phyloP scores from a whole-genome alignment of 1,139 yeast genomes.

The Suhomyces yuchorum region DNA sequence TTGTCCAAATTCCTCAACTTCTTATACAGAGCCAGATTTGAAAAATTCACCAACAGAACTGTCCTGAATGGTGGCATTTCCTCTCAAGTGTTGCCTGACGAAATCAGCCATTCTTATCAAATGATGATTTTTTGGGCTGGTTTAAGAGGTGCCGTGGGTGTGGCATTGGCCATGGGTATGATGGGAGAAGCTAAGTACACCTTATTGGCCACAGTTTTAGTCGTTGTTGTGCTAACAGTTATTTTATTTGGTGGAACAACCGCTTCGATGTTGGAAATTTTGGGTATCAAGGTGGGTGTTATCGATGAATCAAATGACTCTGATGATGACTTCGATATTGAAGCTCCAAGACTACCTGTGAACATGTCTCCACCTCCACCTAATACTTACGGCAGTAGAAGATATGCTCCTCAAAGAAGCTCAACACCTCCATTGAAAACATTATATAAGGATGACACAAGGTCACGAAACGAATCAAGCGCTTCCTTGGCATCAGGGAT shows the following conservation, averaged over 20 bases:
- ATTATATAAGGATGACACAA: slow-evolving; percentile 18
- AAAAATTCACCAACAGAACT: slow-evolving; percentile 35
- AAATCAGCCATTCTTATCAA: slow-evolving; percentile 92
- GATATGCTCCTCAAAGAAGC: slow-evolving; percentile 25
- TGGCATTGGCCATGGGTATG: slow-evolving; percentile 95
- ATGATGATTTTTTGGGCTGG: slow-evolving; percentile 99
- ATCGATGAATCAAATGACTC: slow-evolving; percentile 72
- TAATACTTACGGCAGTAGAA: slow-evolving; percentile 34
- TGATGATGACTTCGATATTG: slow-evolving; percentile 95
- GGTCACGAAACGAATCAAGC: slow-evolving; percentile 33
- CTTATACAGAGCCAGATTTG: slow-evolving; percentile 61
- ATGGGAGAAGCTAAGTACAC: slow-evolving; percentile 94
- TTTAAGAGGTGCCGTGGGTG: slow-evolving; percentile 98
- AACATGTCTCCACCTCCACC: slow-evolving; percentile 20
- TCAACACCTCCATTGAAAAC: slow-evolving; percentile 13
- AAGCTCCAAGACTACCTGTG: slow-evolving; percentile 58
- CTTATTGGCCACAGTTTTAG: slow-evolving; percentile 88
- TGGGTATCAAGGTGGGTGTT: slow-evolving; percentile 91
- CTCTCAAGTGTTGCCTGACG: slow-evolving; percentile 64
- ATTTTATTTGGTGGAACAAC: slow-evolving; percentile 98
- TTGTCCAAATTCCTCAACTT: slow-evolving; percentile 82
- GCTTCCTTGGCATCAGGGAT: slow-evolving; percentile 26
- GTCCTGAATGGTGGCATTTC: slow-evolving; percentile 45
- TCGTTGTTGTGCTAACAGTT: slow-evolving; percentile 94
- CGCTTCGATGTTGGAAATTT: slow-evolving; percentile 94